A percentile compares a stretch with the other conserved stretches of the same genome.
Conservation (phyloP, 2,329 filamentous ascomycete genomes). For the Cercospora berteroae region DNA sequence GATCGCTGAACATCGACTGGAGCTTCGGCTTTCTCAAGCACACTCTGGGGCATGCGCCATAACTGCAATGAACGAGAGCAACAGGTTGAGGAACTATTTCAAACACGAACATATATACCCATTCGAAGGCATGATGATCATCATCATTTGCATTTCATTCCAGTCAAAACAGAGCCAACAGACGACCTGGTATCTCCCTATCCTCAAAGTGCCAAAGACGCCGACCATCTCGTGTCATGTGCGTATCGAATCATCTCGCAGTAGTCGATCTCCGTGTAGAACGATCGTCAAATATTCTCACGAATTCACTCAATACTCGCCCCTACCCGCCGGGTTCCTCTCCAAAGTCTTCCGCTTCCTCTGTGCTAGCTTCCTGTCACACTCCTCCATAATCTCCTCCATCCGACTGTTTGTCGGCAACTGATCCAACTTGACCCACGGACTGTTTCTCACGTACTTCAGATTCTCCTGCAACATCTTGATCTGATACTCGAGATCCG, state of each 20-base stretch:
- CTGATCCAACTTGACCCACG: constrained; percentile 79
- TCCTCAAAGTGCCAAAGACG: not conserved
- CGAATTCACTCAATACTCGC: constrained; percentile 34
- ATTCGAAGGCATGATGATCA: not conserved
- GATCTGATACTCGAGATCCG: constrained; percentile 61
- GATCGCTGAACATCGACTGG: not conserved
- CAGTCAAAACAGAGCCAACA: not conserved
- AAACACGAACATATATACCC: not conserved
- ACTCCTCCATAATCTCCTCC: constrained; percentile 60
- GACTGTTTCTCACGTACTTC: constrained; percentile 77
- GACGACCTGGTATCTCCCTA: not conserved
- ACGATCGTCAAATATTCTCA: not conserved
- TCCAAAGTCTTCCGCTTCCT: constrained; percentile 47
- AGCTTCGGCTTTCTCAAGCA: not conserved
- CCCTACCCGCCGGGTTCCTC: constrained; percentile 46
- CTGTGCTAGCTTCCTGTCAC: constrained; percentile 59
- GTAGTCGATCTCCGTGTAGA: not conserved
- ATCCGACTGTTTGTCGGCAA: constrained; percentile 71
- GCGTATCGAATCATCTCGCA: not conserved
- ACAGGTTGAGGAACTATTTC: not conserved
- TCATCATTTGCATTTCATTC: not conserved
- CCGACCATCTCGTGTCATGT: not conserved
- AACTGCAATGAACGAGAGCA: not conserved
- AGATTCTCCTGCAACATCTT: constrained; percentile 62
- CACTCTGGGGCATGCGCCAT: not conserved